Percentiles rank a stretch among this genome's conserved stretches.
Conservation (phyloP, 345 rosid species). For the Euclidium syriacum region DNA sequence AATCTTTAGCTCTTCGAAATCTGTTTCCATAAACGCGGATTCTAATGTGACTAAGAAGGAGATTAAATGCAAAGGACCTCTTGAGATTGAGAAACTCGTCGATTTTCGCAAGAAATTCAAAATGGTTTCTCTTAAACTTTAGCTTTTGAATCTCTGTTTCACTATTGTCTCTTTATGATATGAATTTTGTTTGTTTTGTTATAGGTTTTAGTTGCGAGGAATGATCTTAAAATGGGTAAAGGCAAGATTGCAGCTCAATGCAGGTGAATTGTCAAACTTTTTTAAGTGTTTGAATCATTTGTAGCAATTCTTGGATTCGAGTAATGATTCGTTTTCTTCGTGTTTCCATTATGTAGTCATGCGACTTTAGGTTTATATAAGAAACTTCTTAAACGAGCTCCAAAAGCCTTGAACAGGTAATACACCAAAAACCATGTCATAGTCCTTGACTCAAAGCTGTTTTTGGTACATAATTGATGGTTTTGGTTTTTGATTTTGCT, state of each 20-base stretch:
- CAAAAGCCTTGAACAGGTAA: slow-evolving; percentile 88
- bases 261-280: slow-evolving; percentile 48
- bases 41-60: slow-evolving; percentile 39
- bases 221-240: slow-evolving; percentile 98
- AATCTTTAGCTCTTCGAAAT: slow-evolving; percentile 35
- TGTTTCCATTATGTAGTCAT: slow-evolving; percentile 53
- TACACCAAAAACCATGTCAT: not conserved
- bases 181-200: not conserved
- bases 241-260: slow-evolving; percentile 99
- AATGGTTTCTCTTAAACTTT: slow-evolving; percentile 60
- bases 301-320: not conserved
- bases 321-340: not conserved
- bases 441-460: not conserved
- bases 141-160: not conserved
- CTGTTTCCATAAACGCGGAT: slow-evolving; percentile 16
- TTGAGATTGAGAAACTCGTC: slow-evolving; percentile 82
- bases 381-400: slow-evolving; percentile 69
- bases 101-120: slow-evolving; percentile 74
- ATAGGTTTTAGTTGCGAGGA: slow-evolving; percentile 90
- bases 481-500: not conserved
- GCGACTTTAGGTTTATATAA: slow-evolving; percentile 96
- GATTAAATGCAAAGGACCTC: slow-evolving; percentile 48
- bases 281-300: not conserved
- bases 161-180: not conserved
- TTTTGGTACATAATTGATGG: not conserved